Evolutionary conservation across 2,329 filamentous ascomycete species (phyloP), one percentile per base, ranked within the genome.

Genomic region (Paraphoma chrysanthemicola): DNA sequence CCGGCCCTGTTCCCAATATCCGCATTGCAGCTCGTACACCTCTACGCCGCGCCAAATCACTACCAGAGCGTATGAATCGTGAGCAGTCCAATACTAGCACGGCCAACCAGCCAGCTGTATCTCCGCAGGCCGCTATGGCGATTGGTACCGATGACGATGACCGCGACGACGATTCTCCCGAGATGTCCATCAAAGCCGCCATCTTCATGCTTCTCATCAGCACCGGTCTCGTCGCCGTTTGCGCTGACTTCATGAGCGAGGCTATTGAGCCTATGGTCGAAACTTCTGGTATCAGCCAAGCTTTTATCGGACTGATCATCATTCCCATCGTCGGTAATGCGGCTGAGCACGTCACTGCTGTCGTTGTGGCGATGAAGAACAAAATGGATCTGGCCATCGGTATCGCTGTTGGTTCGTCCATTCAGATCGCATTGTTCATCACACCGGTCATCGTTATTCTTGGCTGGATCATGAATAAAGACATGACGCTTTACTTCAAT

Each of bases 361-460:
- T 93, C 51, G 91, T 87, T 0, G 90, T 93, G 1, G 90, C 91
- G 6, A 84, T 88, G 66, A 92, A 93, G 81, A 91, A 93, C 77
- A 93, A 93, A 78, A 92, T 93, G 89, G 91, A 93, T 69, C 80
- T 93, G 8, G 88, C 90, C 3, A 93, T 93, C 61, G 90, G 90
- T 70, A 90, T 93, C 10, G 90, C 90, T 11, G 88, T 93, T 33
- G 90, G 91, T 29, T 91, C 88, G 10, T 91, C 88, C 66, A 93
- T 94, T 77, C 90, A 93, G 76, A 91, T 93, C 46, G 80, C 90
- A 1, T 83, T 93, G 29, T 92, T 93, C 73, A 83, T 93, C 48
- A 92, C 91, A 8, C 91, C 91, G 0, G 79, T 93, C 10, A 84
- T 93, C 31, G 89, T 93, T 54, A 84, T 93, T 38, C 86, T 93